Percentiles rank a stretch among this genome's conserved stretches.
Conservation (phyloP, 371 early-diverging fungal species). For the Zychaea mexicana region DNA sequence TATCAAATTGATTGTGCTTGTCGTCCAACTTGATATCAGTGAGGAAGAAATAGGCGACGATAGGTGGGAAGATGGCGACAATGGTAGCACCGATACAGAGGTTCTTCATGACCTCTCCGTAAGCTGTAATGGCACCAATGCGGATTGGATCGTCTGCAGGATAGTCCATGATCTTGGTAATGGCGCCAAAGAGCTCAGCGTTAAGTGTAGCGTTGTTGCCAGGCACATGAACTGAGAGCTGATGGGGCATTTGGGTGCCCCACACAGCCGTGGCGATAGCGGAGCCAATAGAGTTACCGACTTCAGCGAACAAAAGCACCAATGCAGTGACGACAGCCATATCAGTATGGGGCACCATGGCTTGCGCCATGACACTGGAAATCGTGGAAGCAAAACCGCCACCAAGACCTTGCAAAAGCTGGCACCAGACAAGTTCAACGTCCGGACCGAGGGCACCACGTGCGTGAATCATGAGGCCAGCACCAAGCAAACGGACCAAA, state of each 20-base stretch:
- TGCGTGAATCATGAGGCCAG: slow-evolving; percentile 54
- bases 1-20: slow-evolving; percentile 21
- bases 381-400: slow-evolving; percentile 44
- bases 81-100: slow-evolving; percentile 26
- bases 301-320: slow-evolving; percentile 36
- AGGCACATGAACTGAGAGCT: slow-evolving; percentile 38
- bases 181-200: slow-evolving; percentile 20
- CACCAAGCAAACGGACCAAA: slow-evolving; percentile 33
- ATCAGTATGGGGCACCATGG: slow-evolving; percentile 33
- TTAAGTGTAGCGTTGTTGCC: slow-evolving; percentile 33
- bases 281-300: slow-evolving; percentile 42
- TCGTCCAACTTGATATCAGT: slow-evolving; percentile 16
- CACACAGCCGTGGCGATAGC: slow-evolving; percentile 51
- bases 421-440: slow-evolving; percentile 44
- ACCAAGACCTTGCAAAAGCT: slow-evolving; percentile 45
- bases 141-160: slow-evolving; percentile 20
- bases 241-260: slow-evolving; percentile 42
- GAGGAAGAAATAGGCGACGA: slow-evolving; percentile 18
- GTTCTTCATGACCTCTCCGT: slow-evolving; percentile 28
- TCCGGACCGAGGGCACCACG: slow-evolving; percentile 37
- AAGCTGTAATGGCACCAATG: slow-evolving; percentile 34
- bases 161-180: slow-evolving; percentile 16
- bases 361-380: slow-evolving; percentile 20
- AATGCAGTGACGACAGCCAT: slow-evolving; percentile 43
- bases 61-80: slow-evolving; percentile 20